Percentiles rank a stretch among this genome's conserved stretches.
Evolutionary conservation across 2,329 filamentous ascomycete species (phyloP).

Genomic region (Fusarium sp.): DNA sequence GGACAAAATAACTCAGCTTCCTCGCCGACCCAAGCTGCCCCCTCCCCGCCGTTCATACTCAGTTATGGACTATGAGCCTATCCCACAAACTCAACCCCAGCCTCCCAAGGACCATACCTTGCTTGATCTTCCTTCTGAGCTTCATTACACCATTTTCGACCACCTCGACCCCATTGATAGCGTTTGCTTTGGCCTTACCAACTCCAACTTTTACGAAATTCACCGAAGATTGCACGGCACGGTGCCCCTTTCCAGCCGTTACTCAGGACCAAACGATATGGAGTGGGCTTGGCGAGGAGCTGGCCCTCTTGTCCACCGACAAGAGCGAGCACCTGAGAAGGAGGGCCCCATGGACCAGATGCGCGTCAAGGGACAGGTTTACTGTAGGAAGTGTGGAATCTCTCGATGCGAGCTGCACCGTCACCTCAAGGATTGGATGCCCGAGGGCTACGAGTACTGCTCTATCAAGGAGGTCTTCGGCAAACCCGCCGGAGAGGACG

Average conservation of each 20-base stretch:
- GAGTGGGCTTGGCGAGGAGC: constrained; percentile 73
- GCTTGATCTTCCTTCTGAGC: constrained; percentile 66
- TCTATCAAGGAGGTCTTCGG: constrained; percentile 69
- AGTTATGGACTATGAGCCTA: constrained; percentile 68
- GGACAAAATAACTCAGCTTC: constrained; percentile 42
- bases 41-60: constrained; percentile 68
- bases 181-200: constrained; percentile 69
- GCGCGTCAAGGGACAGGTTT: constrained; percentile 67
- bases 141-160: constrained; percentile 70
- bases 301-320: constrained; percentile 54
- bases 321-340: constrained; percentile 31
- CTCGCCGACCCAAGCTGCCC: constrained; percentile 53
- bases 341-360: constrained; percentile 56
- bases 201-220: constrained; percentile 67
- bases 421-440: constrained; percentile 71
- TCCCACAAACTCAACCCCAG: constrained; percentile 57
- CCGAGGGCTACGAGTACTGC: constrained; percentile 68
- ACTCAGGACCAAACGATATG: constrained; percentile 70
- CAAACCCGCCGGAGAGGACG: constrained; percentile 57
- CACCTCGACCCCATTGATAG: constrained; percentile 73
- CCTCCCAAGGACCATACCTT: constrained; percentile 61
- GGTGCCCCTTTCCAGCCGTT: constrained; percentile 67
- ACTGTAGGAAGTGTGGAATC: constrained; percentile 71
- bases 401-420: constrained; percentile 71
- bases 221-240: constrained; percentile 66